Conservation (phyloP, 352 stramenopile genomes). For the Phytophthora cryptogea region DNA sequence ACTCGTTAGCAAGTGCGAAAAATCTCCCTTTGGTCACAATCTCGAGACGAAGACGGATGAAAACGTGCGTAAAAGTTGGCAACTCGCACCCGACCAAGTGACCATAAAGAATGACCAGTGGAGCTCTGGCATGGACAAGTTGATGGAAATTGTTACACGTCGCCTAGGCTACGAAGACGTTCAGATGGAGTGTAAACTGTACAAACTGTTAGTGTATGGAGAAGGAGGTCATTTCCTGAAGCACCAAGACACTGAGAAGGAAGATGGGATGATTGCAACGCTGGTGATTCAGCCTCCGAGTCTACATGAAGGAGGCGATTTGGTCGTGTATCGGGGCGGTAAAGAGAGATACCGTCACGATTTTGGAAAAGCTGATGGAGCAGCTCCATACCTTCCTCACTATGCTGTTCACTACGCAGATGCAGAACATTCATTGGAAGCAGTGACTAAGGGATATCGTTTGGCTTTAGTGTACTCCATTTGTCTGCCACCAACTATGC, state of each 20-base stretch:
- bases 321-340: conserved; percentile 13
- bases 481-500: not conserved
- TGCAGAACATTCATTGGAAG: not conserved
- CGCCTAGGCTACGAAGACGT: conserved; percentile 16
- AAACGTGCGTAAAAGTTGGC: conserved; percentile 24
- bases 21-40: conserved; percentile 28
- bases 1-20: conserved; percentile 5
- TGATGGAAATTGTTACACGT: not conserved
- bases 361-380: not conserved
- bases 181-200: conserved; percentile 15
- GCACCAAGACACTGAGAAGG: conserved; percentile 55
- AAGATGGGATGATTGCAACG: conserved; percentile 53
- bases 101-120: not conserved
- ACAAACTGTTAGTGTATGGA: conserved; percentile 55
- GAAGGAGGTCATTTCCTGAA: conserved; percentile 40
- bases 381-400: not conserved
- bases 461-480: not conserved
- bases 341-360: not conserved
- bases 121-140: not conserved
- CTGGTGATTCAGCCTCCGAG: conserved; percentile 41
- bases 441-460: not conserved
- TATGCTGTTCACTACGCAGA: not conserved
- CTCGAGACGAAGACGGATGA: conserved; percentile 15
- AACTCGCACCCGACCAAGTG: conserved; percentile 1
- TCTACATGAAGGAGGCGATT: conserved; percentile 15